Percentiles rank a stretch among this genome's conserved stretches.
phyloP scores from a whole-genome alignment of 768 basidiomycete genomes.

The Lactarius akahatsu region DNA sequence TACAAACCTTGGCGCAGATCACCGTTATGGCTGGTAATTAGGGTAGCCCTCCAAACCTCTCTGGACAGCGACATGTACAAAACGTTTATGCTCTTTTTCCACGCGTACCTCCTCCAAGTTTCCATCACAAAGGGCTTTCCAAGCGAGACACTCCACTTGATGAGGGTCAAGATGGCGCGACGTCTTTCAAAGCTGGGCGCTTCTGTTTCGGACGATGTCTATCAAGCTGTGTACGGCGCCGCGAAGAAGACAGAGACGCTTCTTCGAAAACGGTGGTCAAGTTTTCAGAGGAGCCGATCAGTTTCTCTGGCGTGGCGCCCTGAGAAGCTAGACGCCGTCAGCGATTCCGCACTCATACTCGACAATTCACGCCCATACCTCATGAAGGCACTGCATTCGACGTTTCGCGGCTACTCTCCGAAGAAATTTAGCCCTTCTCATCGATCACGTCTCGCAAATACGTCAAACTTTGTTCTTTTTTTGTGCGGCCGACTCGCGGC shows the following conservation, averaged over 20 bases:
- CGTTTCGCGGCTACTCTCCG: background rate
- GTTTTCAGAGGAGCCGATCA: background rate
- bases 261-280: background rate
- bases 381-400: background rate
- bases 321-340: background rate
- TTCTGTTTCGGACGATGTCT: background rate
- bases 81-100: constrained; percentile 1
- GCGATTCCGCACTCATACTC: background rate
- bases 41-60: background rate
- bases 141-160: background rate
- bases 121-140: background rate
- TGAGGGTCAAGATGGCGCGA: background rate
- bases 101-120: background rate
- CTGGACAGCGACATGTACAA: background rate
- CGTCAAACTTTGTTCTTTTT: background rate
- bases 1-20: background rate
- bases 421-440: background rate
- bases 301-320: background rate
- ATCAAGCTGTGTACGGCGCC: background rate
- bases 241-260: background rate
- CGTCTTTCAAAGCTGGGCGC: background rate
- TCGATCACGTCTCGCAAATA: background rate
- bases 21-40: background rate
- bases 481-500: background rate
- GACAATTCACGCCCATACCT: background rate